Percentiles rank a stretch among this genome's conserved stretches.
phyloP scores from a whole-genome alignment of 2,329 filamentous ascomycete species.

The Cordyceps farinosa region DNA sequence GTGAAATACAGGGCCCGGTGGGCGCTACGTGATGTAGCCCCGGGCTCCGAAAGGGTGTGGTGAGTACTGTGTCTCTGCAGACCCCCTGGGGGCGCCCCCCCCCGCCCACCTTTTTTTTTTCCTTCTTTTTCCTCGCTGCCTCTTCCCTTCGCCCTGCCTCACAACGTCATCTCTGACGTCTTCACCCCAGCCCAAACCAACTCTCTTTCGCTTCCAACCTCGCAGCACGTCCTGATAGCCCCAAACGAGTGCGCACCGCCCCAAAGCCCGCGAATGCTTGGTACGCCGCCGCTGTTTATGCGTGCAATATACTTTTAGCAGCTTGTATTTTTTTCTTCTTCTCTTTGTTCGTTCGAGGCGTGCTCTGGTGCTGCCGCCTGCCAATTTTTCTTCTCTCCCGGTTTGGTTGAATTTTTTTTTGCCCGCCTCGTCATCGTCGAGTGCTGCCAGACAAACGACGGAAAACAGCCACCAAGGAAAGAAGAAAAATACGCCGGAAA shows the following conservation, averaged over 20 bases:
- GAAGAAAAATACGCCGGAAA: not conserved
- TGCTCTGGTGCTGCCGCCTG: not conserved
- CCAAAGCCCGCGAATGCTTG: not conserved
- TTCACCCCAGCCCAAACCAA: constrained; percentile 31
- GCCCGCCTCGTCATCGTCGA: not conserved
- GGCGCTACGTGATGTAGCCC: no score
- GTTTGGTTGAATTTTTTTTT: not conserved
- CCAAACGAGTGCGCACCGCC: not conserved
- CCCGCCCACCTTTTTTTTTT: constrained; percentile 30
- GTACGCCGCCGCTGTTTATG: not conserved
- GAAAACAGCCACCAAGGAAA: not conserved
- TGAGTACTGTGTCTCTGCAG: not conserved
- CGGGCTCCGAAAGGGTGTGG: no score
- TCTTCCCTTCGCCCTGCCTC: constrained; percentile 29
- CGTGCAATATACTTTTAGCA: constrained; percentile 20
- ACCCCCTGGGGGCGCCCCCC: not conserved
- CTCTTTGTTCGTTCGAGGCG: not conserved
- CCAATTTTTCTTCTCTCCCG: not conserved
- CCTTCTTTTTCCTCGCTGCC: constrained; percentile 29
- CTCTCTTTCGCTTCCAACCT: constrained; percentile 12
- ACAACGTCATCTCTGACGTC: constrained; percentile 50
- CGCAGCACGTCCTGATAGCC: constrained; percentile 3
- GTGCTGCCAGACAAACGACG: not conserved
- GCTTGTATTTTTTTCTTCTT: constrained; percentile 20
- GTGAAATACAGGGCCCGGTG: not conserved